Evolutionary conservation across 306 rosid genomes (phyloP).

Genomic region (Adenanthera pavonina): DNA sequence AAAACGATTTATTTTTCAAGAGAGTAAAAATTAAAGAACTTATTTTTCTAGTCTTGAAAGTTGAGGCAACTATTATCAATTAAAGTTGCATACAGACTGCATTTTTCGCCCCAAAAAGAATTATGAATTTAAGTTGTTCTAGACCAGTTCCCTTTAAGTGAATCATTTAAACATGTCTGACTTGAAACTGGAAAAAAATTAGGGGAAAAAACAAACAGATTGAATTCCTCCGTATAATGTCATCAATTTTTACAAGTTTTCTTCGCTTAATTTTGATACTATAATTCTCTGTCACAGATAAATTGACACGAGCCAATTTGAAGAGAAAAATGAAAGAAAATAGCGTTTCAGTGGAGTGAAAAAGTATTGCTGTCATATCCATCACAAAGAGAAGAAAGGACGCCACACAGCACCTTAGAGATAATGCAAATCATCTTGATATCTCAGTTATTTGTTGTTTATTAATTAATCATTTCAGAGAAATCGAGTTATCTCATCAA

Average conservation of each 20-base stretch:
- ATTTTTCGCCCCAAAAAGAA: no score
- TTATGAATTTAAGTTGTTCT: no score
- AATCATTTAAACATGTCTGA: not conserved
- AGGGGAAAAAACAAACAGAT: not conserved
- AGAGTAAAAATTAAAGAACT: no score
- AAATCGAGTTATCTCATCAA: constrained; percentile 15
- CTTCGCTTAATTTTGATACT: not conserved
- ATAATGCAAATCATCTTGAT: not conserved
- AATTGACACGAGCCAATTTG: not conserved
- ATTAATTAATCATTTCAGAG: not conserved
- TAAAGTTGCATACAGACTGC: no score
- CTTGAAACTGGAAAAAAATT: not conserved
- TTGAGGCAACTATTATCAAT: no score
- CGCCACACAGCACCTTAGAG: not conserved
- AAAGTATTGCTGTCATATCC: constrained; percentile 8
- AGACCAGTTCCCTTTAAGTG: no score
- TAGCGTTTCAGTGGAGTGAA: no score
- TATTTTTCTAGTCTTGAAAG: no score
- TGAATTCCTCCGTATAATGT: not conserved
- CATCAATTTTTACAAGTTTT: not conserved
- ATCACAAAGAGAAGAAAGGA: not conserved
- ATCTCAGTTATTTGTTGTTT: not conserved
- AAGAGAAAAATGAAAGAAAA: not conserved
- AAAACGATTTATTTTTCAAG: no score
- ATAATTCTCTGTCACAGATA: not conserved